phyloP scores from a whole-genome alignment of 2,329 filamentous ascomycete species.

The Clonostachys rosea region DNA sequence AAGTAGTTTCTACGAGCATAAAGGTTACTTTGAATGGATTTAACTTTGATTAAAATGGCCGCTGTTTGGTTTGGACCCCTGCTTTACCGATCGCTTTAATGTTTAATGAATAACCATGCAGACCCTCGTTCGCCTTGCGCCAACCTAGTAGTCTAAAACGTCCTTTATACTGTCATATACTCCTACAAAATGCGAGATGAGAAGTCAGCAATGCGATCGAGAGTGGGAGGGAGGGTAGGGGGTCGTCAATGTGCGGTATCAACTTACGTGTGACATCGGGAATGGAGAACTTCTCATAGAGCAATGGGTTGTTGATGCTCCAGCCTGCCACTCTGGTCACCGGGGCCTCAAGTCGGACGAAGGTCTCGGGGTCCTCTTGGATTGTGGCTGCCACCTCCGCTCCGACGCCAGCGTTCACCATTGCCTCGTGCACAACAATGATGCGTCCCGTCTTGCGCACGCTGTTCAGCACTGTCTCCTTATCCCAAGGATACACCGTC shows the following conservation, averaged over 20 bases:
- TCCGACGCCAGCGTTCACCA: conserved; percentile 85
- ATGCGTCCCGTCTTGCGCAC: conserved; percentile 84
- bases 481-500: conserved; percentile 90
- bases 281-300: conserved; percentile 76
- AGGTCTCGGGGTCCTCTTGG: conserved; percentile 72
- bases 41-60: no score
- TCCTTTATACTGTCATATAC: conserved; percentile 69
- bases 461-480: conserved; percentile 72
- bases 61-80: no score
- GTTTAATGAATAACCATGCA: no score
- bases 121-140: no score
- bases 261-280: conserved; percentile 83
- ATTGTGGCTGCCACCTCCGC: conserved; percentile 87
- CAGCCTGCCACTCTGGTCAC: conserved; percentile 84
- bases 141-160: conserved; percentile 55
- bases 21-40: no score
- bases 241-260: neutral
- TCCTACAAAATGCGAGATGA: conserved; percentile 34
- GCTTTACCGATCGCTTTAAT: no score
- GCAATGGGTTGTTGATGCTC: conserved; percentile 76
- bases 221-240: neutral
- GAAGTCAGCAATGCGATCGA: neutral
- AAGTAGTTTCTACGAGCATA: no score
- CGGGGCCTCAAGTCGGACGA: conserved; percentile 78
- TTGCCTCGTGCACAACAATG: conserved; percentile 87